Conservation (phyloP, 192 early-diverging fungal species). For the Coemansia sp. region DNA sequence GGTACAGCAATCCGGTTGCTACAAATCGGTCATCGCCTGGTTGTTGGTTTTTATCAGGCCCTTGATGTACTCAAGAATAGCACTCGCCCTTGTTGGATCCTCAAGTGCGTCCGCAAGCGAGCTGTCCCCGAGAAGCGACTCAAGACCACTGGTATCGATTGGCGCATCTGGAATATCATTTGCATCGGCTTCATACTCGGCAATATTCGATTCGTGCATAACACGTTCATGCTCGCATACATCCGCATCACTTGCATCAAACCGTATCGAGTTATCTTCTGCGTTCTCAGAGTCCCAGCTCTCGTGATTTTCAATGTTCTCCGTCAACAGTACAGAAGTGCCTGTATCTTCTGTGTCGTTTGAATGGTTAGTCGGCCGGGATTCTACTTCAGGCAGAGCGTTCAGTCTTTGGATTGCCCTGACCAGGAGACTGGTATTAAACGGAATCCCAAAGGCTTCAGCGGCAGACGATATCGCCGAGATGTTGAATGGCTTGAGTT, state of each 20-base stretch:
- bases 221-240: neutral
- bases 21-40: neutral
- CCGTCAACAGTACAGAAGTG: slow-evolving; percentile 16
- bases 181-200: neutral
- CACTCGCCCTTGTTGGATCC: slow-evolving; percentile 40
- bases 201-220: neutral
- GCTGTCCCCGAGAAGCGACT: slow-evolving; percentile 39
- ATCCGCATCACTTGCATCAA: neutral
- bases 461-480: slow-evolving; percentile 51
- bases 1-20: neutral
- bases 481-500: slow-evolving; percentile 45
- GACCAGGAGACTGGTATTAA: slow-evolving; percentile 29
- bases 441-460: slow-evolving; percentile 53
- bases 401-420: slow-evolving; percentile 22
- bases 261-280: neutral
- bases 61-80: slow-evolving; percentile 52
- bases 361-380: neutral
- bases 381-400: neutral
- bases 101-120: slow-evolving; percentile 50
- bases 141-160: slow-evolving; percentile 49
- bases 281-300: neutral
- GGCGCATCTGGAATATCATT: slow-evolving; percentile 33
- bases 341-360: neutral
- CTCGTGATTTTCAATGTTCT: neutral
- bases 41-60: slow-evolving; percentile 36